Conservation (phyloP, 2,329 filamentous ascomycete genomes). For the Penicillium sp. region DNA sequence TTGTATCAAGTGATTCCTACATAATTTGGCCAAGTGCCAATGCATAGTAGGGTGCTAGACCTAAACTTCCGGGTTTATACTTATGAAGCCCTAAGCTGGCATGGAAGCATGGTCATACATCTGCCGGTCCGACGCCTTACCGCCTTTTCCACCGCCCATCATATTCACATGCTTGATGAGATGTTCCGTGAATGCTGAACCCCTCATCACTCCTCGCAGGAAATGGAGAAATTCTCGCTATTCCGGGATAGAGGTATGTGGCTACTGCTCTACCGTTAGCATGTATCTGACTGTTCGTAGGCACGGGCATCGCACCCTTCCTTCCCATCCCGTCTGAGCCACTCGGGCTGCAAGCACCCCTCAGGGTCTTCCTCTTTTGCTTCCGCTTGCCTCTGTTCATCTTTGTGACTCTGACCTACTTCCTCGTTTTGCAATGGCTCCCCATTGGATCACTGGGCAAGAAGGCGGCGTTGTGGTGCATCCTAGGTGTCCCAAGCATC, state of each 20-base stretch:
- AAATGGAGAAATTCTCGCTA: constrained; percentile 92
- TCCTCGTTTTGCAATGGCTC: constrained; percentile 75
- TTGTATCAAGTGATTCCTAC: too few species aligned
- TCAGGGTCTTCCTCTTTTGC: constrained; percentile 69
- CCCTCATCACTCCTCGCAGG: not conserved
- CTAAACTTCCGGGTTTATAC: too few species aligned
- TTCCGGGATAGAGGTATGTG: constrained; percentile 76
- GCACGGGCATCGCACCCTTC: constrained; percentile 93
- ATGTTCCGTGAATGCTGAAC: not conserved
- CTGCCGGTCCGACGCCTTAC: not conserved
- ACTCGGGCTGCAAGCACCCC: constrained; percentile 57
- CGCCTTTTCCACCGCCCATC: constrained; percentile 6
- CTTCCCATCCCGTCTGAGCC: constrained; percentile 69
- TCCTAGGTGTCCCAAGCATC: constrained; percentile 83
- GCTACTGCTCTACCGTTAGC: not conserved
- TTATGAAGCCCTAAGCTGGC: not conserved
- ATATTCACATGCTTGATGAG: constrained; percentile 14
- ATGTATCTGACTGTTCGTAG: constrained; percentile 44
- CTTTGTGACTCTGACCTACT: constrained; percentile 63
- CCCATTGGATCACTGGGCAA: constrained; percentile 64
- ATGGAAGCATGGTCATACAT: not conserved
- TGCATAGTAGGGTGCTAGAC: too few species aligned
- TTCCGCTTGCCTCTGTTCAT: constrained; percentile 75
- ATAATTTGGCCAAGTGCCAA: too few species aligned
- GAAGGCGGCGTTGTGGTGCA: constrained; percentile 80